phyloP scores from a whole-genome alignment of 257 asterid genomes.

The Ophiorrhiza pumila region DNA sequence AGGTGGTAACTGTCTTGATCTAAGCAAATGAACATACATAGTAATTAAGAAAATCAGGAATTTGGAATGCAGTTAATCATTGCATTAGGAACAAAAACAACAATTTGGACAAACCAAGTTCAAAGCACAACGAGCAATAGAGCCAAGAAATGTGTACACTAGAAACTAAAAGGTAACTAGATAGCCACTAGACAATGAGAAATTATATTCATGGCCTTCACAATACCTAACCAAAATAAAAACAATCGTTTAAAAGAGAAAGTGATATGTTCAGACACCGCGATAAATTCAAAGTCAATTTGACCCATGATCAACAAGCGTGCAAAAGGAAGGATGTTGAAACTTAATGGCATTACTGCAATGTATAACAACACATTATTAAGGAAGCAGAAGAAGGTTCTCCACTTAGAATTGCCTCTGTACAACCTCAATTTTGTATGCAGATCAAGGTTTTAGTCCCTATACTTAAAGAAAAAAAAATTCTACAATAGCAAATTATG shows the following conservation, averaged over 20 bases:
- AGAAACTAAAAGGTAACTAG: background rate
- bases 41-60: background rate
- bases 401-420: background rate
- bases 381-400: background rate
- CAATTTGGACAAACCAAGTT: background rate
- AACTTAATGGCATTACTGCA: background rate
- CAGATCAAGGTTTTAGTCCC: background rate
- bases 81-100: background rate
- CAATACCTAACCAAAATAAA: background rate
- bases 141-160: background rate
- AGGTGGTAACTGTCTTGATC: background rate
- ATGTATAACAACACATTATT: background rate
- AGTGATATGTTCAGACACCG: background rate
- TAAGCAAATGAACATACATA: background rate
- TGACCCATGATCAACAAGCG: background rate
- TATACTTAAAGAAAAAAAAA: background rate
- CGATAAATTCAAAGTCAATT: background rate
- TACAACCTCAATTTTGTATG: background rate
- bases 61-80: background rate
- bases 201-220: background rate
- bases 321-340: background rate
- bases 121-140: background rate
- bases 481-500: background rate
- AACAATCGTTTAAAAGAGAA: background rate
- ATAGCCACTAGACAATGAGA: background rate